Conservation (phyloP, 177 flowering plant species). For the Telopea speciosissima region DNA sequence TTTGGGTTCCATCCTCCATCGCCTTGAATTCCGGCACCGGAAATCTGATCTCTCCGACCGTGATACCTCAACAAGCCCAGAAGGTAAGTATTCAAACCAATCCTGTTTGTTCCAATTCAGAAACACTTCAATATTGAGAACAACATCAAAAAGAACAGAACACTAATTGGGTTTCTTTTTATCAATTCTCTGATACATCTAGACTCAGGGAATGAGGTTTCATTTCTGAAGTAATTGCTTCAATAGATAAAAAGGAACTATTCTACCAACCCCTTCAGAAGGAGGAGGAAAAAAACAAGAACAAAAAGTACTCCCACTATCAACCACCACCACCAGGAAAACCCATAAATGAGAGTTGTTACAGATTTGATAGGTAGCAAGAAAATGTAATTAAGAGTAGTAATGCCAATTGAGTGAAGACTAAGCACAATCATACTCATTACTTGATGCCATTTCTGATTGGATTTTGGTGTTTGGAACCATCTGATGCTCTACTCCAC, state of each 20-base stretch:
- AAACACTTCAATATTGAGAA: no score
- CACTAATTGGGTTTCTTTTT: not conserved
- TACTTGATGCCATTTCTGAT: no score
- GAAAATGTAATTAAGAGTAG: not conserved
- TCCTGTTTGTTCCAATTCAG: not conserved
- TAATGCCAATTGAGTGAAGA: not conserved
- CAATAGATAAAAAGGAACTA: not conserved
- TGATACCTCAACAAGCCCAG: constrained; percentile 46
- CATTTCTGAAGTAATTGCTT: not conserved
- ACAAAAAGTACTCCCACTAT: not conserved
- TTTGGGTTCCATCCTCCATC: constrained; percentile 51
- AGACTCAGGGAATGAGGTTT: not conserved
- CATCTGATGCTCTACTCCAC: no score
- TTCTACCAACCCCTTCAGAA: not conserved
- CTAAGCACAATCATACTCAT: not conserved
- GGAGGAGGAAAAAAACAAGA: no score
- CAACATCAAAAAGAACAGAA: no score
- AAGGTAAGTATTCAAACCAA: constrained; percentile 38
- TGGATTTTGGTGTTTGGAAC: no score
- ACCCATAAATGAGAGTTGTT: not conserved
- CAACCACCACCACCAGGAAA: not conserved
- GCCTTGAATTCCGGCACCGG: constrained; percentile 39
- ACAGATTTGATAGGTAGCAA: not conserved
- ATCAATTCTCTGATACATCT: not conserved
- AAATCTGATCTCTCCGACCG: constrained; percentile 26